Evolutionary conservation across 371 early-diverging fungal species (phyloP).

Genomic region (Syncephalastrum monosporum): DNA sequence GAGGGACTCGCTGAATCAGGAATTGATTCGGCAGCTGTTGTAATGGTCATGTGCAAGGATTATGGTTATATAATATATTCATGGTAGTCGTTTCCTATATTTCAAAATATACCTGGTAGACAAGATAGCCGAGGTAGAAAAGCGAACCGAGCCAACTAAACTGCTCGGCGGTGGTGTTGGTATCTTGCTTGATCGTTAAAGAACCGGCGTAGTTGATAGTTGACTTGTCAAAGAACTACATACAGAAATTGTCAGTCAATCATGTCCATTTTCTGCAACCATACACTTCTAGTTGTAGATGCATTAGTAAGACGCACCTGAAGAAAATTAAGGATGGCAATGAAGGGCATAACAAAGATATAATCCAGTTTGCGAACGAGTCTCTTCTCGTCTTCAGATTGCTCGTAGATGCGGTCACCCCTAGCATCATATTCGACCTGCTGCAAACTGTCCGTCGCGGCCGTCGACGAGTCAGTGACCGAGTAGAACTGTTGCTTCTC

Average conservation of each 20-base stretch:
- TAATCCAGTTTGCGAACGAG: slow-evolving; percentile 27
- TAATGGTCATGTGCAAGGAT: no score
- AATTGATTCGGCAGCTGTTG: slow-evolving; percentile 27
- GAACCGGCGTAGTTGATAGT: slow-evolving; percentile 26
- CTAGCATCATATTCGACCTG: slow-evolving; percentile 19
- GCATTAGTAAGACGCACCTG: slow-evolving; percentile 15
- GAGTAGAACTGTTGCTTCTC: slow-evolving; percentile 8
- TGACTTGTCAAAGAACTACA: slow-evolving; percentile 35
- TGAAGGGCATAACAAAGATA: slow-evolving; percentile 31
- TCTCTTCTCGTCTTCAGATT: slow-evolving; percentile 14
- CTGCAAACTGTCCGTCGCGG: neutral
- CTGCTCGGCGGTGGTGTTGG: slow-evolving; percentile 12
- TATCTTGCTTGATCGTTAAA: slow-evolving; percentile 21
- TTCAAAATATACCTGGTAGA: slow-evolving; percentile 22
- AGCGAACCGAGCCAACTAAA: slow-evolving; percentile 32
- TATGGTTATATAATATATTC: no score
- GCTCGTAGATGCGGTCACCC: slow-evolving; percentile 23
- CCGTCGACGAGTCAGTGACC: slow-evolving; percentile 1
- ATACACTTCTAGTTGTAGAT: neutral
- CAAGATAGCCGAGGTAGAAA: slow-evolving; percentile 33
- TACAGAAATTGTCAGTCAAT: neutral
- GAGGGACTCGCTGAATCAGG: slow-evolving; percentile 26
- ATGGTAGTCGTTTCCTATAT: no score
- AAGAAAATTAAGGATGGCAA: slow-evolving; percentile 29
- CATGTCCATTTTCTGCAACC: slow-evolving; percentile 13